Conservation (phyloP, 2,329 filamentous ascomycete genomes). For the Orbilia javanica region DNA sequence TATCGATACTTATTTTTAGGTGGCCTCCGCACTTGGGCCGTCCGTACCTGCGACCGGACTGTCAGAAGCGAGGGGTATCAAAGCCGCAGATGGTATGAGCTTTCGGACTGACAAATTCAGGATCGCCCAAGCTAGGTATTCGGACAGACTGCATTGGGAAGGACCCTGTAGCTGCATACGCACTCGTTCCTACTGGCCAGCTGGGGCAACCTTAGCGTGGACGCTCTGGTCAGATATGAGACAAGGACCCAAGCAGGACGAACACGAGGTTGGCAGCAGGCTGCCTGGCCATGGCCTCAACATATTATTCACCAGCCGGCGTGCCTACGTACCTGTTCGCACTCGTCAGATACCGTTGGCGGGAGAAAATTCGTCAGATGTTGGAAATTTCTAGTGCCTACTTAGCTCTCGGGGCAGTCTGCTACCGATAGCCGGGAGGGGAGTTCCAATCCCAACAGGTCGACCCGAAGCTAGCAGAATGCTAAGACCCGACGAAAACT, state of each 20-base stretch:
- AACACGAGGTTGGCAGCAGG: slow-evolving; percentile 36
- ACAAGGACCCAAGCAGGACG: slow-evolving; percentile 22
- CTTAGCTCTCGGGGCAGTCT: slow-evolving; percentile 29
- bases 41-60: slow-evolving; percentile 37
- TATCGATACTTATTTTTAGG: slow-evolving; percentile 55
- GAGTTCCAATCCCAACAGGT: slow-evolving; percentile 26
- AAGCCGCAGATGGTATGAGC: slow-evolving; percentile 24
- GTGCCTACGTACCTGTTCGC: not conserved
- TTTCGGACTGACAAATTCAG: slow-evolving; percentile 47
- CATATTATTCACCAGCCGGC: not conserved
- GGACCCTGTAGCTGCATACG: slow-evolving; percentile 51
- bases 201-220: slow-evolving; percentile 12
- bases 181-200: slow-evolving; percentile 41
- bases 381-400: slow-evolving; percentile 29
- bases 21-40: slow-evolving; percentile 15
- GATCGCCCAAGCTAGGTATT: slow-evolving; percentile 31
- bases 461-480: slow-evolving; percentile 21
- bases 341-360: slow-evolving; percentile 37
- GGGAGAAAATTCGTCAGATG: slow-evolving; percentile 12
- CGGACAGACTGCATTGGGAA: slow-evolving; percentile 46
- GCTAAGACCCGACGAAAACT: slow-evolving; percentile 30
- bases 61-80: slow-evolving; percentile 35
- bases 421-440: slow-evolving; percentile 40
- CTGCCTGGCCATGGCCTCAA: not conserved
- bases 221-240: slow-evolving; percentile 34